These are phyloP conservation scores for Xylaria sp. DNA, from an alignment of 2,329 filamentous ascomycete species.

Conservation along the genomic window DNA sequence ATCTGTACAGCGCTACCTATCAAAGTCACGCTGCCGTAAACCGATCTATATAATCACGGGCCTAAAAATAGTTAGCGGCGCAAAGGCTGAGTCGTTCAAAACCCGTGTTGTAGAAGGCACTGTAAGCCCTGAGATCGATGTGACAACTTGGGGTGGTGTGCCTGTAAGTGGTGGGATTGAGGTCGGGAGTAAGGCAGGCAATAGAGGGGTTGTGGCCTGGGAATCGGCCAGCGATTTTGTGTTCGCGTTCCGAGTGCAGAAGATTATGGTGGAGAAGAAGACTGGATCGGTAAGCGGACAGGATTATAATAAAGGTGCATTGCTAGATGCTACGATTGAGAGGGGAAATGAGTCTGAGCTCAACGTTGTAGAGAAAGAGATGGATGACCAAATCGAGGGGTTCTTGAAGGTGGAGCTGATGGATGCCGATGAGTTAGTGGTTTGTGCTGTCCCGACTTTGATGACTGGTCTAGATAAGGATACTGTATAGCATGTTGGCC, in stretches of 20 bases:
- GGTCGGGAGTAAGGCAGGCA: not conserved
- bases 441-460: not conserved
- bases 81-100: not conserved
- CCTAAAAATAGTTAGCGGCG: conserved; percentile 1
- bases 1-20: not conserved
- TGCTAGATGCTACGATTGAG: not conserved
- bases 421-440: not conserved
- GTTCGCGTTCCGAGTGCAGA: conserved; percentile 9
- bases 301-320: conserved; percentile 3
- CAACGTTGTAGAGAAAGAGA: not conserved
- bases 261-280: not conserved
- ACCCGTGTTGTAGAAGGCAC: not conserved
- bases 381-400: not conserved
- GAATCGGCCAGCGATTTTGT: not conserved
- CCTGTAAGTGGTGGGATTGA: not conserved
- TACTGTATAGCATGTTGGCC: not conserved
- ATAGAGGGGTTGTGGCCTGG: not conserved
- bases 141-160: not conserved
- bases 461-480: not conserved
- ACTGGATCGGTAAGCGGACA: not conserved
- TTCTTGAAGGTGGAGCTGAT: not conserved
- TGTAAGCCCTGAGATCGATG: not conserved
- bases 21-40: conserved; percentile 6
- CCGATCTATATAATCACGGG: not conserved
- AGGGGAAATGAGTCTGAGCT: not conserved